Evolutionary conservation across 306 rosid genomes (phyloP), one percentile per base, ranked within the genome.

Genomic region (Lupinus albus): DNA sequence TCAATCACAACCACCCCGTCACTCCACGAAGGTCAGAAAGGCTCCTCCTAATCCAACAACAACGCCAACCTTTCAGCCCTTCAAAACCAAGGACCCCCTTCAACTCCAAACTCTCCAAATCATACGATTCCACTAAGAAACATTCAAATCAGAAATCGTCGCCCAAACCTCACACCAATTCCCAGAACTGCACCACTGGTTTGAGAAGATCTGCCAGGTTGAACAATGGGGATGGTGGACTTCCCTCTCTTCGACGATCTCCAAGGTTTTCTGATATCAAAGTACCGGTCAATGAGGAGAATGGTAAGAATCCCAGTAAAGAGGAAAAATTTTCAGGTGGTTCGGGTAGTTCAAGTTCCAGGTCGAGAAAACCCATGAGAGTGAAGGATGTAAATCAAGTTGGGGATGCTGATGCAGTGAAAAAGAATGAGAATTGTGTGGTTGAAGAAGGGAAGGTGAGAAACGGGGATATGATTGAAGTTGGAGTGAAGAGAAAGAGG

Each of bases 21-120:
- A 35, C 49, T 11, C 93, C 69, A 6, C 87, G 93, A 52, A 76
- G 96, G 66, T 89, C 93, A 46, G 79, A 62, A 2, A 82, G 92
- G 53, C 70, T 86, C 64, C 75, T 81, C 47, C 80, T 17, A 6
- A 17, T 33, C 8, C 38, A 33, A 5, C 38, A 33, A 25, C 30
- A 11, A 14, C 39, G 15, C 4, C 30, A 47, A 9, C 55, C 21
- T 68, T 39, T 0, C 68, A 49, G 1, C 1, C 44, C 45, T 41
- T 0, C 63, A 3, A 13, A 16, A 6, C 44, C 73, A 11, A 42
- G 5, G 1, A 30, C 48, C 17, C 51, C 42, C 8, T 56, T 16
- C 17, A 56, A 20, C 58, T 4, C 72, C 28, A 54, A 69, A 12
- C 16, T 54, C 7, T n/a, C 25, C 0, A 67, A 54, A 55, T 13